Percentiles rank a stretch among this genome's conserved stretches.
These are phyloP conservation scores for Nothopassalora personata DNA, from an alignment of 2,329 filamentous ascomycete genomes.

Conservation along the genomic window DNA sequence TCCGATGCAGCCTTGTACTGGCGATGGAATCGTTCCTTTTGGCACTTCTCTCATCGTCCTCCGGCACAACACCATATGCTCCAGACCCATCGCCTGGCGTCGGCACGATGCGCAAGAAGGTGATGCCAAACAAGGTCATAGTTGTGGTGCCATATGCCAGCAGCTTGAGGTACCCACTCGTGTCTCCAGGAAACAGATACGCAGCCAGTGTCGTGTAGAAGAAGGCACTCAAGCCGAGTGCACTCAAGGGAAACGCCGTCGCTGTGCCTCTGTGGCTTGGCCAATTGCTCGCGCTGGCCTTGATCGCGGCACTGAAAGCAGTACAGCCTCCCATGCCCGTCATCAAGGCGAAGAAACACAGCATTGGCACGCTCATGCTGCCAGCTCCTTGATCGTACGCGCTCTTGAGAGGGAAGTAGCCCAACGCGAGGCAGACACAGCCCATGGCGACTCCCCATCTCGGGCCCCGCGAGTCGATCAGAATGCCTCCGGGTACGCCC, in stretches of 20 bases:
- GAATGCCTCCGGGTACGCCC: conserved; percentile 81
- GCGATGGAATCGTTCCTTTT: conserved; percentile 13
- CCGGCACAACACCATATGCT: conserved; percentile 54
- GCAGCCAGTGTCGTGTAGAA: conserved; percentile 83
- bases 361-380: conserved; percentile 49
- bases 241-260: conserved; percentile 86
- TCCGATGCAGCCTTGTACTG: conserved; percentile 15
- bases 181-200: conserved; percentile 75
- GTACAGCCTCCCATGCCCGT: conserved; percentile 85
- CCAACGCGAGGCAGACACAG: conserved; percentile 63
- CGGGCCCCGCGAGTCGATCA: conserved; percentile 78
- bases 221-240: conserved; percentile 91
- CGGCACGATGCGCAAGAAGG: conserved; percentile 73
- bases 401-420: conserved; percentile 79
- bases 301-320: conserved; percentile 84
- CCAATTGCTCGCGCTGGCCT: conserved; percentile 82
- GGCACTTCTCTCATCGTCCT: conserved; percentile 28
- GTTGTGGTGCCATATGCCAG: conserved; percentile 73
- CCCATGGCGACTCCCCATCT: conserved; percentile 72
- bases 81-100: conserved; percentile 38
- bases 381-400: conserved; percentile 67
- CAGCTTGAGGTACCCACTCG: conserved; percentile 72
- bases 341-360: conserved; percentile 81
- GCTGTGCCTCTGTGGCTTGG: conserved; percentile 86
- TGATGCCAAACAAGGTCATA: conserved; percentile 70